Evolutionary conservation across 2,329 filamentous ascomycete species (phyloP).

Genomic region (Diaporthe sp.): DNA sequence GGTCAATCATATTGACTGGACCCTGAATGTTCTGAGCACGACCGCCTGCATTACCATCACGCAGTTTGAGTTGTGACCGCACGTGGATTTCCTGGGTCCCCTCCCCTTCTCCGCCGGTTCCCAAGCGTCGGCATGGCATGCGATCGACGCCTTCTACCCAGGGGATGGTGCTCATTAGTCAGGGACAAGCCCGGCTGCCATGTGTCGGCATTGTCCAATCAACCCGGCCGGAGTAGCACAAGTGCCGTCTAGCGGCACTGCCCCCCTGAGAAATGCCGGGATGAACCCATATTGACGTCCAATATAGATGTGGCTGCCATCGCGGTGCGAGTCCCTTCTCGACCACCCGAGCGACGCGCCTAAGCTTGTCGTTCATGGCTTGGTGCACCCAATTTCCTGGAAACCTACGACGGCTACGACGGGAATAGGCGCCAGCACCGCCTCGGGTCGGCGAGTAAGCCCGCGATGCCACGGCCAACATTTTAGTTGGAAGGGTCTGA

Average conservation of each 20-base stretch:
- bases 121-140: slow-evolving; percentile 1
- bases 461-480: slow-evolving; percentile 1
- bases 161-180: slow-evolving; percentile 16
- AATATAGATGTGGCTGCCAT: slow-evolving; percentile 18
- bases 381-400: slow-evolving; percentile 19
- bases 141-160: not conserved
- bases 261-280: slow-evolving; percentile 6
- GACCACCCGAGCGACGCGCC: slow-evolving; percentile 1
- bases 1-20: not conserved
- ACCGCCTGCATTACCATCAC: slow-evolving; percentile 4
- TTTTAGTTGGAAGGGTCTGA: not conserved
- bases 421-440: not conserved
- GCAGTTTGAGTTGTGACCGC: slow-evolving; percentile 20
- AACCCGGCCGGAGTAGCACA: slow-evolving; percentile 7
- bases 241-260: not conserved
- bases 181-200: slow-evolving; percentile 1
- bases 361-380: slow-evolving; percentile 24
- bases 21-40: slow-evolving; percentile 4
- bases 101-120: slow-evolving; percentile 8
- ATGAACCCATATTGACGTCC: slow-evolving; percentile 1
- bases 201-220: slow-evolving; percentile 17
- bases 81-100: slow-evolving; percentile 19
- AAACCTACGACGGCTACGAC: not conserved
- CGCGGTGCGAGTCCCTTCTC: not conserved
- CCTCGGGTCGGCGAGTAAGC: slow-evolving; percentile 21